Percentiles rank a stretch among this genome's conserved stretches.
Conservation (phyloP, 768 basidiomycete genomes). For the Neoboletus brunneissimus region DNA sequence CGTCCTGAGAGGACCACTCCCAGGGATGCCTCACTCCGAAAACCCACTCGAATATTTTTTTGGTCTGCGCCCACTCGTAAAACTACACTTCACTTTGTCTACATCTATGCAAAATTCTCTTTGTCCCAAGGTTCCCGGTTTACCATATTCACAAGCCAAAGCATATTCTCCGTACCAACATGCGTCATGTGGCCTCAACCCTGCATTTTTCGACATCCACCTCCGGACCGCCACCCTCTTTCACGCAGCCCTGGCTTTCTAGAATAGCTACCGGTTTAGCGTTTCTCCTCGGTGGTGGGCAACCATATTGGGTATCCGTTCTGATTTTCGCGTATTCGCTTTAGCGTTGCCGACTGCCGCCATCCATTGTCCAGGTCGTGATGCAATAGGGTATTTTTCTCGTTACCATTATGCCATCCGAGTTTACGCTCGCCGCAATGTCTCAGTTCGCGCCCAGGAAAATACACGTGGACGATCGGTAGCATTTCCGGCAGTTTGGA, state of each 20-base stretch:
- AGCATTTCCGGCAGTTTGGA: constrained; percentile 12
- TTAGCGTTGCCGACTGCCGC: background rate
- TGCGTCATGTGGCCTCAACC: background rate
- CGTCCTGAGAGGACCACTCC: background rate
- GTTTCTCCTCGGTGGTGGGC: background rate
- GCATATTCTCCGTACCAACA: background rate
- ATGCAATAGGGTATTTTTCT: background rate
- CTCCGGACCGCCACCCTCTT: constrained; percentile 2
- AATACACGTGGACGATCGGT: constrained; percentile 13
- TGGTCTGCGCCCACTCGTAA: background rate
- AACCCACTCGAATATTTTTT: constrained; percentile 1
- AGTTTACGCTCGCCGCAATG: constrained; percentile 3
- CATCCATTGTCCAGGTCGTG: constrained; percentile 1
- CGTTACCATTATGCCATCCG: background rate
- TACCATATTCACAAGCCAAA: constrained; percentile 1
- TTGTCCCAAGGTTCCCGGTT: background rate
- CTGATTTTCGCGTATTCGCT: background rate
- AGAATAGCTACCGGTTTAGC: background rate
- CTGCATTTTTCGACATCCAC: constrained; percentile 2
- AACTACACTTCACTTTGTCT: background rate
- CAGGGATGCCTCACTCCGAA: background rate
- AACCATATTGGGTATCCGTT: background rate
- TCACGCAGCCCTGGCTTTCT: constrained; percentile 1
- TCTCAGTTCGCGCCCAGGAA: constrained; percentile 1
- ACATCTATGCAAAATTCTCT: background rate